These are phyloP conservation scores for Aspergillus carbonarius DNA, from an alignment of 2,329 filamentous ascomycete genomes.

Conservation along the genomic window DNA sequence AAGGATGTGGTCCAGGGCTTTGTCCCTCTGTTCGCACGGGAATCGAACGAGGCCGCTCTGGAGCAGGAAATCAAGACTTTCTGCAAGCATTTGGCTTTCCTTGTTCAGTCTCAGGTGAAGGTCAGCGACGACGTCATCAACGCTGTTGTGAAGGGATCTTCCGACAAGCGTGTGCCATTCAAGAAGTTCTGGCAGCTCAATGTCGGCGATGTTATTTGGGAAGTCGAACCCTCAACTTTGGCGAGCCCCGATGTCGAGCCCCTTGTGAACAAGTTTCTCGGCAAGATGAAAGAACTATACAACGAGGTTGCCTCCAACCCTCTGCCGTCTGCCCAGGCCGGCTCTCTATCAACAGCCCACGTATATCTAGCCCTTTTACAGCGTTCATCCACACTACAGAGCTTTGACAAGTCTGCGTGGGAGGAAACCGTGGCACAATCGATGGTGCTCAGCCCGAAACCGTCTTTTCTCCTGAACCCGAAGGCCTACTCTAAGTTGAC, in stretches of 20 bases:
- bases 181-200: slow-evolving; percentile 79
- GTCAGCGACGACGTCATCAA: slow-evolving; percentile 68
- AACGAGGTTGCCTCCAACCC: slow-evolving; percentile 78
- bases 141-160: slow-evolving; percentile 74
- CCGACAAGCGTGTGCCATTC: slow-evolving; percentile 77
- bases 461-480: slow-evolving; percentile 81
- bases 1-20: slow-evolving; percentile 67
- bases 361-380: slow-evolving; percentile 66
- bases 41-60: slow-evolving; percentile 83
- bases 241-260: slow-evolving; percentile 47
- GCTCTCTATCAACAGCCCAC: slow-evolving; percentile 76
- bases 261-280: slow-evolving; percentile 52
- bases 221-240: slow-evolving; percentile 49
- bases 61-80: slow-evolving; percentile 73
- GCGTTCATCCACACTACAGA: slow-evolving; percentile 54
- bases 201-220: slow-evolving; percentile 68
- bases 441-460: slow-evolving; percentile 71
- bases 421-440: slow-evolving; percentile 62
- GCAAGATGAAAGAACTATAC: slow-evolving; percentile 63
- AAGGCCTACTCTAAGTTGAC: slow-evolving; percentile 80
- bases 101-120: slow-evolving; percentile 61
- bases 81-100: slow-evolving; percentile 61
- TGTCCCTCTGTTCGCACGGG: slow-evolving; percentile 70
- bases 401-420: slow-evolving; percentile 50
- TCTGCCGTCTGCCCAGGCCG: slow-evolving; percentile 74